Base-by-base conservation (phyloP, 2,329 filamentous ascomycete species). In the Calonectria fujianensis region DNA sequence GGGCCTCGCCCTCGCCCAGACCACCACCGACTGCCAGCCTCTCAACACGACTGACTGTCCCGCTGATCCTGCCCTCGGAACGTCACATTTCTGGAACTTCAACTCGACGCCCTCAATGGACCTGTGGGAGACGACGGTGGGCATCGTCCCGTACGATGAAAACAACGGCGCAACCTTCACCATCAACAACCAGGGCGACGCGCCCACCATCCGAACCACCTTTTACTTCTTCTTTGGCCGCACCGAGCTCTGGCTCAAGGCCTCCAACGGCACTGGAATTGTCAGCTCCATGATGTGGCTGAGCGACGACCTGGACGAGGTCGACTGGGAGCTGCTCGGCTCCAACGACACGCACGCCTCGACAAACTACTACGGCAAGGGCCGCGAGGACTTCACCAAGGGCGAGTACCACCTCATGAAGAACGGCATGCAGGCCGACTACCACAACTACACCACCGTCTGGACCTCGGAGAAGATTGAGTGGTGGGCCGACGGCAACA, bases 221-320 rank as follows among this genome's bases (percentile, higher is more conserved):
- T 96, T 96, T 84, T 97, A 95, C 87, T 94, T 98, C 85, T 96
- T 97, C 88, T 96, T 94, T 78, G 95, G 95, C 69, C 91, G 93
- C 74, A 92, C 95, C 71, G 95, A 97, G 85, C 90, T 96, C 73
- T 89, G 91, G 78, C 91, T 97, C 88, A 95, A 95, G 86, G 94
- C 94, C 5, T 93, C 96, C 0, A 86, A 88, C 1, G 96, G 96
- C 24, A 87, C 86, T 10, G 96, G 96, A 67, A 93, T 98, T 76
- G 91, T 98, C 80, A 95, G 93, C 81, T 92, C 94, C 75, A 93
- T 97, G 81, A 96, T 98, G 83, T 90, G 96, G 84, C 89, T 97
- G 78, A 96, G 94, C 66, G 94, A 97, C 79, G 93, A 96, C 80
- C 89, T 96, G 18, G 96, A 98, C 83, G 95, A 98, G 85, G 93